A percentile compares a stretch with the other conserved stretches of the same genome.
Evolutionary conservation across 805 yeast species (phyloP).

Genomic region (Suhomyces vadensis): DNA sequence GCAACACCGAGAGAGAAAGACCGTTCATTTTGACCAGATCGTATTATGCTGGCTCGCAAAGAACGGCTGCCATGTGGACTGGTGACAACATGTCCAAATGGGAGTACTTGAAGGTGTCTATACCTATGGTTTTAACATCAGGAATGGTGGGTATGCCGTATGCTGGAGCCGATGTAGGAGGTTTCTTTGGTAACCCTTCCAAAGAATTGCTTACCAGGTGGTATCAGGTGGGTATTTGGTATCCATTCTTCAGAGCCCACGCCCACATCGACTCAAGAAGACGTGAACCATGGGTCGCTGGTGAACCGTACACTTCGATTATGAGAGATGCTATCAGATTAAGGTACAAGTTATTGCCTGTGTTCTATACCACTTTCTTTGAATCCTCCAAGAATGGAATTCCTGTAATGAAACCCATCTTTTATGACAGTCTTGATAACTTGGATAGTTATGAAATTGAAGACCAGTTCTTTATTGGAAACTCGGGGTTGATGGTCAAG

Average conservation of each 20-base stretch:
- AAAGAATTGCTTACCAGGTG: constrained; percentile 82
- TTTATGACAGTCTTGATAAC: constrained; percentile 54
- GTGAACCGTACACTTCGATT: constrained; percentile 66
- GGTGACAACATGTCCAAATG: constrained; percentile 95
- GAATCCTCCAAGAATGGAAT: constrained; percentile 59
- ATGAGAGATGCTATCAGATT: constrained; percentile 71
- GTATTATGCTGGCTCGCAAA: constrained; percentile 87
- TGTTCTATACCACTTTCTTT: constrained; percentile 76
- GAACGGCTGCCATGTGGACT: constrained; percentile 94
- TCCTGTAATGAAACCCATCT: constrained; percentile 72
- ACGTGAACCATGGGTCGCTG: constrained; percentile 88
- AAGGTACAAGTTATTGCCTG: constrained; percentile 77
- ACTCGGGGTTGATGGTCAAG: constrained; percentile 68
- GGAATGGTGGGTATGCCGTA: constrained; percentile 88
- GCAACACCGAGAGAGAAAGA: constrained; percentile 49
- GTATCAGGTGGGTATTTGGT: constrained; percentile 96
- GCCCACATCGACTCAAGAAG: constrained; percentile 93
- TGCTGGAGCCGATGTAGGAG: constrained; percentile 96
- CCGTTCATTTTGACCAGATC: constrained; percentile 90
- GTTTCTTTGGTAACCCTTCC: constrained; percentile 89
- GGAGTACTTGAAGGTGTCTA: constrained; percentile 77
- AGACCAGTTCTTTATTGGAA: constrained; percentile 80
- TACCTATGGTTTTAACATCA: constrained; percentile 84
- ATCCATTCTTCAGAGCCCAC: constrained; percentile 95
- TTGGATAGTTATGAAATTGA: constrained; percentile 59